phyloP scores from a whole-genome alignment of 306 rosid genomes.

The Trifolium repens region DNA sequence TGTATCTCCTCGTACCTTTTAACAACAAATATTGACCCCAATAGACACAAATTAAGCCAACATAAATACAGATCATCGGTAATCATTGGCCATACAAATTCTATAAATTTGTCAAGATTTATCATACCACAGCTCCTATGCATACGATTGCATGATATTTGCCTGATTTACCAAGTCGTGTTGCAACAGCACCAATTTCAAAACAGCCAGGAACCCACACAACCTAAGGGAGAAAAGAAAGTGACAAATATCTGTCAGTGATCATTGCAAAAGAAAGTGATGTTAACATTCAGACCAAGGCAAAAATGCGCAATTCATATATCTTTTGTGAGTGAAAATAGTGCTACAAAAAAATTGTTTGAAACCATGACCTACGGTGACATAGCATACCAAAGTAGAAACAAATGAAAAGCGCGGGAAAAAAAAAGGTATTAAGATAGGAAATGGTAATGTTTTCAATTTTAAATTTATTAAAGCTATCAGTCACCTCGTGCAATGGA shows the following conservation, averaged over 20 bases:
- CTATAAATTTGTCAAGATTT: conserved; percentile 16
- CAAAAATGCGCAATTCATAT: conserved; percentile 17
- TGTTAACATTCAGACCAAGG: conserved; percentile 24
- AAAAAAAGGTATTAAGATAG: background rate
- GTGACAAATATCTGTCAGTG: conserved; percentile 37
- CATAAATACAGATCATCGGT: conserved; percentile 19
- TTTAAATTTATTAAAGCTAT: conserved; percentile 17
- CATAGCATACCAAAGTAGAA: background rate
- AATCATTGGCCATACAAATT: conserved; percentile 8
- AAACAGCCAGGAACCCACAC: conserved; percentile 98
- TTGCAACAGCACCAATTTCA: conserved; percentile 84
- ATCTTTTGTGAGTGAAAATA: conserved; percentile 9
- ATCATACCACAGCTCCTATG: conserved; percentile 94
- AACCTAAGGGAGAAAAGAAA: conserved; percentile 58
- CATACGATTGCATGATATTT: conserved; percentile 83
- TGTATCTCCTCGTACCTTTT: conserved; percentile 91
- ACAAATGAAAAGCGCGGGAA: conserved; percentile 6
- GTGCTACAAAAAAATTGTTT: background rate
- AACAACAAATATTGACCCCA: conserved; percentile 36
- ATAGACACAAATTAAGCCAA: conserved; percentile 24
- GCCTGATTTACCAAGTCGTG: conserved; percentile 72
- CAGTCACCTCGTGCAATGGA: background rate
- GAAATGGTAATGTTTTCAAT: background rate
- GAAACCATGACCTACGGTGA: background rate
- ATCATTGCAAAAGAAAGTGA: conserved; percentile 26